These are phyloP conservation scores for Fusarium sp. DNA, from an alignment of 2,329 filamentous ascomycete genomes.

Conservation along the genomic window DNA sequence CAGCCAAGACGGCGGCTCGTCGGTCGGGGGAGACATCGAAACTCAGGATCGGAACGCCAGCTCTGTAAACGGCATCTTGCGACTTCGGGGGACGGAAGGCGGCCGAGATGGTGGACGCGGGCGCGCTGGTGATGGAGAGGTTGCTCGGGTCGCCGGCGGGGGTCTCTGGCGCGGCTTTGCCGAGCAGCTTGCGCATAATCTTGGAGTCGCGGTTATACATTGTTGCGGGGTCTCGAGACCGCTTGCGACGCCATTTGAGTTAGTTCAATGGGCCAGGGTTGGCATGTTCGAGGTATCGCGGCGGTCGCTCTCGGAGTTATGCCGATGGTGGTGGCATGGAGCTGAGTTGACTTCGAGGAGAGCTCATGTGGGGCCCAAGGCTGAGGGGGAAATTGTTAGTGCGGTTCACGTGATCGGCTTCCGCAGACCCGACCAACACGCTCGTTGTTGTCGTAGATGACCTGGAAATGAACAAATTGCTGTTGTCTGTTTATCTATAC, in stretches of 20 bases:
- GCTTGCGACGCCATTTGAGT: slow-evolving; percentile 53
- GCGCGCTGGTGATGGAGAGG: slow-evolving; percentile 64
- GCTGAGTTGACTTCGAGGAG: slow-evolving; percentile 8
- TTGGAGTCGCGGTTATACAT: slow-evolving; percentile 70
- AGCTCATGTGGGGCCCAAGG: slow-evolving; percentile 40
- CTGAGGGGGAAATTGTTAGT: background rate
- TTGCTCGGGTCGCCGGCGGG: slow-evolving; percentile 57
- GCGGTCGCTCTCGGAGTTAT: background rate
- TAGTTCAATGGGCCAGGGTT: slow-evolving; percentile 28
- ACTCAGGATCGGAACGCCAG: slow-evolving; percentile 68
- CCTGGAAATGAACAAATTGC: no score
- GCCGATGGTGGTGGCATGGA: slow-evolving; percentile 9
- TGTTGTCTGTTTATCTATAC: no score
- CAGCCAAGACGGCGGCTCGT: slow-evolving; percentile 70
- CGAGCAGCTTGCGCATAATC: slow-evolving; percentile 74
- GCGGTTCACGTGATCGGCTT: slow-evolving; percentile 2
- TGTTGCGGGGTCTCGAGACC: slow-evolving; percentile 48
- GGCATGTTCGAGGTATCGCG: slow-evolving; percentile 32
- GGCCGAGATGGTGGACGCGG: slow-evolving; percentile 52
- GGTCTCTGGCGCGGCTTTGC: slow-evolving; percentile 66
- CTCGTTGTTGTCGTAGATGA: no score
- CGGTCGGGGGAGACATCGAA: slow-evolving; percentile 73
- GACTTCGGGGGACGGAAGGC: slow-evolving; percentile 69
- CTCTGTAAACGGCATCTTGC: slow-evolving; percentile 69
- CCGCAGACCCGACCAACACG: background rate